Evolutionary conservation across 257 asterid species (phyloP).

Genomic region (Penstemon eatonii): DNA sequence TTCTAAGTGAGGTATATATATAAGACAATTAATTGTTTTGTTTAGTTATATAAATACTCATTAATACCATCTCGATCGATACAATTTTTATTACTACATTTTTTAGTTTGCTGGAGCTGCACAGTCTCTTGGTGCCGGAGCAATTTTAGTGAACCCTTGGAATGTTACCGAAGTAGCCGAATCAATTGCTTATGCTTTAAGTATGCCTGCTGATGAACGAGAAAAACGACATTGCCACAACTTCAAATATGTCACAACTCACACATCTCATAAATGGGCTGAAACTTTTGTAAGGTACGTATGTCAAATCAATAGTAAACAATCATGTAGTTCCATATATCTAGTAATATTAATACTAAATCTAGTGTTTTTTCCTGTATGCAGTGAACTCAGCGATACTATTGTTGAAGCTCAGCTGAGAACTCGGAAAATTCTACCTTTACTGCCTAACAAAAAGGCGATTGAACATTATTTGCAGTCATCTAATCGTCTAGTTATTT

Average conservation of each 20-base stretch:
- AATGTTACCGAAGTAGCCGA: constrained; percentile 85
- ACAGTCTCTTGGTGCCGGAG: constrained; percentile 96
- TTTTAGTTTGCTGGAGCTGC: constrained; percentile 95
- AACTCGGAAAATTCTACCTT: constrained; percentile 77
- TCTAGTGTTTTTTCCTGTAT: constrained; percentile 21
- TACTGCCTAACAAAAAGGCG: constrained; percentile 61
- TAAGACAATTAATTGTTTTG: too few relatives aligned
- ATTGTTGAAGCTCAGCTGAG: constrained; percentile 87
- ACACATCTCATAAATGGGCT: constrained; percentile 95
- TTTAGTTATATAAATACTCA: background rate
- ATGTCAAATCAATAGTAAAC: too few relatives aligned
- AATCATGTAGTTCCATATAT: background rate
- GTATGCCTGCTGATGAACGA: constrained; percentile 77
- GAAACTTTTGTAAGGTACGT: constrained; percentile 85
- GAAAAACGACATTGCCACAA: constrained; percentile 85
- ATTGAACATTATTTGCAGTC: constrained; percentile 54
- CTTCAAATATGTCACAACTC: constrained; percentile 79
- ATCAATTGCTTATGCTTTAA: constrained; percentile 74
- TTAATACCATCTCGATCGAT: background rate
- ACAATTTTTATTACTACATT: background rate
- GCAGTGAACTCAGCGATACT: constrained; percentile 87
- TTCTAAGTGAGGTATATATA: constrained; percentile 77
- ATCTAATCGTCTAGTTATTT: constrained; percentile 70
- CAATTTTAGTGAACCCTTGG: constrained; percentile 89
- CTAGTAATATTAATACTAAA: background rate